Evolutionary conservation across 192 early-diverging fungal genomes (phyloP).

Genomic region (Gamsiella multidivaricata): DNA sequence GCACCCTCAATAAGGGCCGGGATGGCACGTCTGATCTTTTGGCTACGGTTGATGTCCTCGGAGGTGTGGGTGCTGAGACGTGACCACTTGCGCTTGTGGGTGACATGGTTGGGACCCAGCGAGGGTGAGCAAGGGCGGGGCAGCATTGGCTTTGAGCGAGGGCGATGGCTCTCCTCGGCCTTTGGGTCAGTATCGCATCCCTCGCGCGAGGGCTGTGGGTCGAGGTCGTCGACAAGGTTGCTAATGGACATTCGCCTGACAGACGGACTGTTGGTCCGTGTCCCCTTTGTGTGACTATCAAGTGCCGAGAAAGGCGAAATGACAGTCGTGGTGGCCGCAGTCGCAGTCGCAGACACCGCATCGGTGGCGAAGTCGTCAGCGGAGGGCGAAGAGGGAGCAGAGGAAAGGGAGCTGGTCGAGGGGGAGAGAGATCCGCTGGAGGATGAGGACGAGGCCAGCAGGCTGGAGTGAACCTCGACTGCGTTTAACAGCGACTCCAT

Average conservation of each 20-base stretch:
- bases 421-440: constrained; percentile 45
- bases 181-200: neutral
- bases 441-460: constrained; percentile 28
- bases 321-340: neutral
- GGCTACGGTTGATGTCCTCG: constrained; percentile 30
- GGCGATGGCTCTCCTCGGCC: constrained; percentile 20
- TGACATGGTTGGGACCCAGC: constrained; percentile 19
- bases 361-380: constrained; percentile 10
- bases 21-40: constrained; percentile 49
- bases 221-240: constrained; percentile 45
- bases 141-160: constrained; percentile 24
- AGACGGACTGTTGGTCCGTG: constrained; percentile 43
- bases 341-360: neutral
- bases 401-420: constrained; percentile 19
- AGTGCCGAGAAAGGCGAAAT: neutral
- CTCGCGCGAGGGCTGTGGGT: constrained; percentile 11
- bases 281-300: constrained; percentile 39
- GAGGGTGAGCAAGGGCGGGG: constrained; percentile 35
- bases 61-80: constrained; percentile 37
- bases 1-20: constrained; percentile 15
- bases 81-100: constrained; percentile 56
- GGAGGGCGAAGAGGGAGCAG: constrained; percentile 38
- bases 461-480: constrained; percentile 36
- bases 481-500: constrained; percentile 53
- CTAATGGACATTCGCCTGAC: constrained; percentile 45